A percentile compares a stretch with the other conserved stretches of the same genome.
Evolutionary conservation across 108 stramenopile species (phyloP).

Genomic region (Nitzschia palea): DNA sequence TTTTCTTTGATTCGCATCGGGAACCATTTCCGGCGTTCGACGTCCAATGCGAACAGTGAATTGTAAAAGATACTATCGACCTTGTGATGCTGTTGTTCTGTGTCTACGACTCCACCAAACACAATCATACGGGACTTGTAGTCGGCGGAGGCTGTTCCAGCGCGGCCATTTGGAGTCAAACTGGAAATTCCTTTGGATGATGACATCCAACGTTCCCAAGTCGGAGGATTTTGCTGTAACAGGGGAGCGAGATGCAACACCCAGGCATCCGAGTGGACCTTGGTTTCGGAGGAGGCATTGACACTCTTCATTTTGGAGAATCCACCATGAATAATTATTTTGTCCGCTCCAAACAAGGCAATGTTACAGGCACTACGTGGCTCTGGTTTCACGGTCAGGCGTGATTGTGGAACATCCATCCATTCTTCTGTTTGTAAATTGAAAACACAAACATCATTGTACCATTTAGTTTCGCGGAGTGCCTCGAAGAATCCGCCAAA

Average conservation of each 20-base stretch:
- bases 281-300: conserved; percentile 51
- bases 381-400: conserved; percentile 71
- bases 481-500: conserved; percentile 98
- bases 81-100: conserved; percentile 75
- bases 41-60: conserved; percentile 82
- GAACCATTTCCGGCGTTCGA: conserved; percentile 86
- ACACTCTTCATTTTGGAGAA: conserved; percentile 75
- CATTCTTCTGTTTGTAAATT: conserved; percentile 79
- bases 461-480: conserved; percentile 70
- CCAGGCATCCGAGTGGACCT: conserved; percentile 86
- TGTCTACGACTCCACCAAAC: conserved; percentile 87
- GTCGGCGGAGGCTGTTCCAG: conserved; percentile 64
- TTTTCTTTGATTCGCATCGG: conserved; percentile 62
- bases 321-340: conserved; percentile 78
- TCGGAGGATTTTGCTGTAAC: conserved; percentile 64
- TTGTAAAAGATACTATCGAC: conserved; percentile 84
- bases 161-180: conserved; percentile 57
- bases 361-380: conserved; percentile 82
- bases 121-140: conserved; percentile 70
- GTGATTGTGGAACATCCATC: conserved; percentile 78
- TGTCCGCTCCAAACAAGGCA: conserved; percentile 52
- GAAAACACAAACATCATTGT: conserved; percentile 79
- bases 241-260: conserved; percentile 70
- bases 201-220: conserved; percentile 79
- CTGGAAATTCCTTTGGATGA: conserved; percentile 42